Conservation (phyloP, 1,284 basidiomycete species). For the Leucoagaricus sp. region DNA sequence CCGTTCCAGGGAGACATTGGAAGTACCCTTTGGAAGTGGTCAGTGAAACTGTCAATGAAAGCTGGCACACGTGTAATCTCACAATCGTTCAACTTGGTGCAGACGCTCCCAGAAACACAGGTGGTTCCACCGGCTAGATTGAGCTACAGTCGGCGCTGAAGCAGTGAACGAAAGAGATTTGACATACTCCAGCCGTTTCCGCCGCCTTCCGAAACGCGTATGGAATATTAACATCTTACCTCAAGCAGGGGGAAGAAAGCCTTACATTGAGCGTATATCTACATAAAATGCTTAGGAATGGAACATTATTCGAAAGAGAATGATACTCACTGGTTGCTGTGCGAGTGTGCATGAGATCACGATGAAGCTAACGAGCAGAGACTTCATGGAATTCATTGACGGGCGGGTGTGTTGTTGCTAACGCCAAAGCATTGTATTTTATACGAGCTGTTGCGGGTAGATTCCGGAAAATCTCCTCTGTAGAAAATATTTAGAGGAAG, state of each 20-base stretch:
- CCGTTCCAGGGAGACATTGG: slow-evolving; percentile 45
- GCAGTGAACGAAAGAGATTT: background rate
- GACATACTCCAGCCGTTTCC: slow-evolving; percentile 21
- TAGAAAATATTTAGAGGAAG: background rate
- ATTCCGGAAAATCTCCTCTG: slow-evolving; percentile 2
- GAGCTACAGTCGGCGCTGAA: background rate
- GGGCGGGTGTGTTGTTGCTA: background rate
- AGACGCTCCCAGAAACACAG: slow-evolving; percentile 42
- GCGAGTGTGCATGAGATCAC: slow-evolving; percentile 19
- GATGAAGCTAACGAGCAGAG: slow-evolving; percentile 15
- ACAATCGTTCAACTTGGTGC: slow-evolving; percentile 46
- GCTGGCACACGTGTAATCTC: slow-evolving; percentile 16
- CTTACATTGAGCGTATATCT: slow-evolving; percentile 14
- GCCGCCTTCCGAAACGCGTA: slow-evolving; percentile 12
- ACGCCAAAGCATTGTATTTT: background rate
- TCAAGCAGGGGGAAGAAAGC: background rate
- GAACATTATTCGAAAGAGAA: background rate
- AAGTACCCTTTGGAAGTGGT: slow-evolving; percentile 38
- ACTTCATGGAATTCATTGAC: slow-evolving; percentile 1
- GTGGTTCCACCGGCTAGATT: slow-evolving; percentile 38
- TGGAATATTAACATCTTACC: background rate
- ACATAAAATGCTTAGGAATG: background rate
- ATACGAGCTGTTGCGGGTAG: background rate
- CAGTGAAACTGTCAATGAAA: background rate
- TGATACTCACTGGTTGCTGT: slow-evolving; percentile 26